phyloP scores from a whole-genome alignment of 441 rosid species.

The Croton setiger region DNA sequence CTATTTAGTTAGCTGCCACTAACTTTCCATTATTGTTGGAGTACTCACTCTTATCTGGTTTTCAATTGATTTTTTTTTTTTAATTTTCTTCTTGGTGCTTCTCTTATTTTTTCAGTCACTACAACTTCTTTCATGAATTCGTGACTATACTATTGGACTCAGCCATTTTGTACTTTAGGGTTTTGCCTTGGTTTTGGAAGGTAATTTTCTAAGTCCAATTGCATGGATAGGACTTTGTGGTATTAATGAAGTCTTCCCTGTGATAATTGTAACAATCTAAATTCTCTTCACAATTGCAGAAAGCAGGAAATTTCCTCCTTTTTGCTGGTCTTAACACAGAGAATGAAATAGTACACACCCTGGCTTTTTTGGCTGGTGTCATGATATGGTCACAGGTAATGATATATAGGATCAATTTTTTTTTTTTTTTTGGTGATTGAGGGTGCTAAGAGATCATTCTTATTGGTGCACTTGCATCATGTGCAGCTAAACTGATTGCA shows the following conservation, averaged over 20 bases:
- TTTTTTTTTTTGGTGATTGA: too few species aligned
- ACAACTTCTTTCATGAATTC: constrained; percentile 83
- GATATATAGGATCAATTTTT: background rate
- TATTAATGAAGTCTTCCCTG: constrained; percentile 15
- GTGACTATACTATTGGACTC: constrained; percentile 88
- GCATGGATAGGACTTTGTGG: background rate
- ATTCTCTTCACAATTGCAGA: constrained; percentile 38
- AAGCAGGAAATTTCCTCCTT: constrained; percentile 64
- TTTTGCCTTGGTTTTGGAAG: constrained; percentile 98
- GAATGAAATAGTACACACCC: constrained; percentile 86
- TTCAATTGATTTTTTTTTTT: constrained; percentile 2
- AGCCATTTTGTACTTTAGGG: constrained; percentile 79
- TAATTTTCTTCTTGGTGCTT: constrained; percentile 17
- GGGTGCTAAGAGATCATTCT: background rate
- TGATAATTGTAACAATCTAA: constrained; percentile 10
- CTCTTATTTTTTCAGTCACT: constrained; percentile 51
- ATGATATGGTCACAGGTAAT: constrained; percentile 94
- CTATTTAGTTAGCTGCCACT: background rate
- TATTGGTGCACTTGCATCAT: background rate
- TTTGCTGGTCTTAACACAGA: constrained; percentile 62
- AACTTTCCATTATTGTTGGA: background rate
- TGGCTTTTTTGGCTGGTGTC: constrained; percentile 86
- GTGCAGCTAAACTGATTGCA: background rate
- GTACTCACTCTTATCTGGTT: background rate
- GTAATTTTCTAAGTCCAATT: constrained; percentile 29